phyloP scores from a whole-genome alignment of 306 rosid species.

The Psophocarpus tetragonolobus region DNA sequence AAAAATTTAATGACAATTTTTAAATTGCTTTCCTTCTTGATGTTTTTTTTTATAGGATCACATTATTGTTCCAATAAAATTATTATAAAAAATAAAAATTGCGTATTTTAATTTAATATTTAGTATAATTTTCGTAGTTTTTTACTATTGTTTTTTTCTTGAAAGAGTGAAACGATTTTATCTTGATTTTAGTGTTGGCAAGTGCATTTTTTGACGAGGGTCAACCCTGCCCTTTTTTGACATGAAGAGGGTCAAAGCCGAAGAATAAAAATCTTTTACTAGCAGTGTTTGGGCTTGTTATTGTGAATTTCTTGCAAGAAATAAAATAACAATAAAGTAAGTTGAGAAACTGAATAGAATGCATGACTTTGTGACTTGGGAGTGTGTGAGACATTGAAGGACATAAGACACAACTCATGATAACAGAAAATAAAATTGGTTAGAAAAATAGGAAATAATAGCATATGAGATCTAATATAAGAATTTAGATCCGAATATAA shows the following conservation, averaged over 20 bases:
- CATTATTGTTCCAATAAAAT: no score
- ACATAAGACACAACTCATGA: neutral
- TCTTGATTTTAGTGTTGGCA: neutral
- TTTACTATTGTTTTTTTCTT: no score
- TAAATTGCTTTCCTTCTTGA: no score
- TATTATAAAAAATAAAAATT: no score
- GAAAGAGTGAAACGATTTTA: neutral
- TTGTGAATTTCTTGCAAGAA: neutral
- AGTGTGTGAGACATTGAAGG: neutral
- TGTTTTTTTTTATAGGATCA: no score
- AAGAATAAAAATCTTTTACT: neutral
- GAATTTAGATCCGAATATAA: slow-evolving; percentile 36
- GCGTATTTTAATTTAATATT: no score
- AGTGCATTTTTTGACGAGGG: neutral
- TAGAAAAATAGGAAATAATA: neutral
- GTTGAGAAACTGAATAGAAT: neutral
- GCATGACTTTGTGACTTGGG: neutral
- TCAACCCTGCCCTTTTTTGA: no score
- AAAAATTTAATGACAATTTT: neutral
- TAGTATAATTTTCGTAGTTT: no score
- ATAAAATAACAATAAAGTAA: neutral
- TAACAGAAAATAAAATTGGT: neutral
- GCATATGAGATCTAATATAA: slow-evolving; percentile 26
- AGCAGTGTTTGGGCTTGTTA: neutral
- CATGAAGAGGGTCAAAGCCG: slow-evolving; percentile 9